Evolutionary conservation across 1,139 yeast species (phyloP).

Genomic region (Saccharomyces hybrid): DNA sequence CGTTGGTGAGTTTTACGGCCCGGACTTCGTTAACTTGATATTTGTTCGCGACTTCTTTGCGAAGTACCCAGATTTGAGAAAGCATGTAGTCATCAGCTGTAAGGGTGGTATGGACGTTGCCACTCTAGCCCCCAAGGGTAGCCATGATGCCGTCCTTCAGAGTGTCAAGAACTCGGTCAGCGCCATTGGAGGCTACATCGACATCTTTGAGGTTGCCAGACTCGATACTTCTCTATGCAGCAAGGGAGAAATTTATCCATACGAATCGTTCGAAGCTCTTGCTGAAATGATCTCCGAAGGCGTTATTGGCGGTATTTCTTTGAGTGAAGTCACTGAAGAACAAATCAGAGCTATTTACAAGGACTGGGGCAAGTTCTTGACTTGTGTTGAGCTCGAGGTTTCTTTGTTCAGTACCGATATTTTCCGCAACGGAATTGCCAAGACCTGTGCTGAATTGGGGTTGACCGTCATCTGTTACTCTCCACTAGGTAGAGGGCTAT

Average conservation of each 20-base stretch:
- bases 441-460: conserved; percentile 44
- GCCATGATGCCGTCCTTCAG: conserved; percentile 39
- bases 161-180: conserved; percentile 45
- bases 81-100: conserved; percentile 50
- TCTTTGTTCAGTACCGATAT: conserved; percentile 61
- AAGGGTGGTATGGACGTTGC: conserved; percentile 51
- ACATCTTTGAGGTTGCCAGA: conserved; percentile 65
- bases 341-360: conserved; percentile 51
- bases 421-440: conserved; percentile 52
- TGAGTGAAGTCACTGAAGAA: conserved; percentile 61
- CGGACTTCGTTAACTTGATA: conserved; percentile 43
- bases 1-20: conserved; percentile 74
- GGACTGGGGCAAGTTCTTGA: conserved; percentile 42
- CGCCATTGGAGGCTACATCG: conserved; percentile 42
- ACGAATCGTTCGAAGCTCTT: conserved; percentile 43
- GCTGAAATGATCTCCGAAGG: conserved; percentile 49
- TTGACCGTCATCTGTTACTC: conserved; percentile 72
- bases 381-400: conserved; percentile 68
- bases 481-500: conserved; percentile 72
- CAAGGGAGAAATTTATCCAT: conserved; percentile 25
- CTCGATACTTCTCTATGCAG: conserved; percentile 41
- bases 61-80: conserved; percentile 45
- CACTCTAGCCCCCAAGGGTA: conserved; percentile 42
- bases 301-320: conserved; percentile 54
- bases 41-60: conserved; percentile 51